Evolutionary conservation across 768 basidiomycete genomes (phyloP).

Genomic region (Filobasidium wieringae): DNA sequence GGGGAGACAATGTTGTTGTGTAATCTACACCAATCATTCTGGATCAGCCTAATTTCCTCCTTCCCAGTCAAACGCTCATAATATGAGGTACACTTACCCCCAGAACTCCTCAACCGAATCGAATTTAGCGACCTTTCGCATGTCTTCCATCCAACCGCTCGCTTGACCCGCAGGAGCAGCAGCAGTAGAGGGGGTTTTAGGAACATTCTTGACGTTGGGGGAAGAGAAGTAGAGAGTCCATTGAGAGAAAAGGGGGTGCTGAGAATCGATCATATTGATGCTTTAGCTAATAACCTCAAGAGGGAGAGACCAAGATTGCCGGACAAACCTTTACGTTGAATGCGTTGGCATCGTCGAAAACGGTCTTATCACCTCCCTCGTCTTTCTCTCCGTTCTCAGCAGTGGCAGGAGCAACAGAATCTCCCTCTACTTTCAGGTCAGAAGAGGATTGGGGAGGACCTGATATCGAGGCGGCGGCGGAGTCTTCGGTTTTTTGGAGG

Average conservation of each 20-base stretch:
- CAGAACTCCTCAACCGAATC: conserved; percentile 98
- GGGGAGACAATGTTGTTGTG: conserved; percentile 98
- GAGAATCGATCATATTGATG: not conserved
- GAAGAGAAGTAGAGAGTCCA: conserved; percentile 99
- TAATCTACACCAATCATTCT: conserved; percentile 45
- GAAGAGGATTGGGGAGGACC: not conserved
- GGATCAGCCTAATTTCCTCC: not conserved
- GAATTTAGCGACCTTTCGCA: conserved; percentile 89
- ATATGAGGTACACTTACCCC: conserved; percentile 76
- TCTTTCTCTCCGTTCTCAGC: conserved; percentile 20
- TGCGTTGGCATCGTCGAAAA: conserved; percentile 81
- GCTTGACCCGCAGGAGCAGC: conserved; percentile 48
- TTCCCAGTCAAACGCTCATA: not conserved
- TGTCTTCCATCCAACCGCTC: conserved; percentile 91
- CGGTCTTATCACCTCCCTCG: conserved; percentile 52
- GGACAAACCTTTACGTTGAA: conserved; percentile 92
- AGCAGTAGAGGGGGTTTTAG: conserved; percentile 49
- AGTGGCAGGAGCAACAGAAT: conserved; percentile 56
- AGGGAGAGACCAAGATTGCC: not conserved
- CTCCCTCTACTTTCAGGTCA: conserved; percentile 48
- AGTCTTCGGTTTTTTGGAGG: not conserved
- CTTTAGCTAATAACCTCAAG: not conserved
- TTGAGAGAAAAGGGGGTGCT: conserved; percentile 87
- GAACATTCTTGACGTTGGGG: conserved; percentile 72
- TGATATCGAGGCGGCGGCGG: not conserved